A percentile compares a stretch with the other conserved stretches of the same genome.
phyloP scores from a whole-genome alignment of 805 yeast genomes.

The Barnettozyma sp. region DNA sequence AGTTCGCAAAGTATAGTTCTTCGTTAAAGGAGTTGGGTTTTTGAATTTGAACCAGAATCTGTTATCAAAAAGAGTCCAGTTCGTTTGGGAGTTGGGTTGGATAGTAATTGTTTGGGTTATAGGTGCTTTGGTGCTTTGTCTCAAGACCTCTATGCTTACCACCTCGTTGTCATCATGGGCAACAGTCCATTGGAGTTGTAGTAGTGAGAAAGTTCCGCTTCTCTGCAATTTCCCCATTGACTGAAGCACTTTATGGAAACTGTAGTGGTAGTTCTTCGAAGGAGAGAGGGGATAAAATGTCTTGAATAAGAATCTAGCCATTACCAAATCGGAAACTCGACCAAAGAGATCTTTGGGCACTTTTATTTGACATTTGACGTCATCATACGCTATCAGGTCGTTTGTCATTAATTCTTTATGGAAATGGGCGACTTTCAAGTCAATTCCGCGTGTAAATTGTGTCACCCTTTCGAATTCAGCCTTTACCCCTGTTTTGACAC shows the following conservation, averaged over 20 bases:
- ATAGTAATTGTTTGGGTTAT: constrained; percentile 9
- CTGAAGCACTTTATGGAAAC: constrained; percentile 16
- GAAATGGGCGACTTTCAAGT: constrained; percentile 9
- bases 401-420: constrained; percentile 1
- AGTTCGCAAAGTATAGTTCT: constrained; percentile 14
- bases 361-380: constrained; percentile 7
- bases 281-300: constrained; percentile 26
- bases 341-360: constrained; percentile 17
- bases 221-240: constrained; percentile 9
- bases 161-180: background rate
- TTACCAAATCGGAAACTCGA: constrained; percentile 14
- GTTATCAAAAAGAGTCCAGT: constrained; percentile 34
- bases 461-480: constrained; percentile 18
- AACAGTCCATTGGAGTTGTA: constrained; percentile 21
- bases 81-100: constrained; percentile 21
- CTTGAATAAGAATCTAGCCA: constrained; percentile 24
- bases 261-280: constrained; percentile 20
- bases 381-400: constrained; percentile 4
- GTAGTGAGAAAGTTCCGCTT: constrained; percentile 16
- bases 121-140: constrained; percentile 17
- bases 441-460: constrained; percentile 17
- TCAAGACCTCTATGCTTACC: constrained; percentile 9
- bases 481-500: constrained; percentile 11
- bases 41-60: constrained; percentile 31
- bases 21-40: constrained; percentile 7